These are phyloP conservation scores for Pinus albicaulis DNA, from an alignment of 75 land plant genomes.

Conservation along the genomic window DNA sequence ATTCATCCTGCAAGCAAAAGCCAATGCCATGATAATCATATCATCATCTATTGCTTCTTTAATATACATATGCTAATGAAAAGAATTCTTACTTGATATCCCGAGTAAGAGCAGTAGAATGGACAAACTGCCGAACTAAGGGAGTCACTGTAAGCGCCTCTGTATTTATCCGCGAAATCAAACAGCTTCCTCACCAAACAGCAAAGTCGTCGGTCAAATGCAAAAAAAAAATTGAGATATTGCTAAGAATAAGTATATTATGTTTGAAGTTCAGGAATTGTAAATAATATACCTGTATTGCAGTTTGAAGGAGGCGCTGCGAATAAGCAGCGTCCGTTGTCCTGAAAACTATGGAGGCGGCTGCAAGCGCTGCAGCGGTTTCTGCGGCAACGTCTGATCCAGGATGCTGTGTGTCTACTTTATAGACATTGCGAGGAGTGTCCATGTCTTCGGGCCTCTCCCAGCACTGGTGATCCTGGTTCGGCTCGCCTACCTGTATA, in stretches of 20 bases:
- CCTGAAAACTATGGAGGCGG: conserved; percentile 31
- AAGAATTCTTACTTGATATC: conserved; percentile 23
- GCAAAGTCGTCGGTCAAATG: background rate
- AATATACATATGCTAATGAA: too few relatives aligned
- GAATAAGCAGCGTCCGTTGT: conserved; percentile 15
- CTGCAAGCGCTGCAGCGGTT: conserved; percentile 52
- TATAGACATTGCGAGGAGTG: conserved; percentile 32
- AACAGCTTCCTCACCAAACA: conserved; percentile 5
- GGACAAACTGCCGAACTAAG: conserved; percentile 38
- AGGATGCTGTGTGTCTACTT: conserved; percentile 23
- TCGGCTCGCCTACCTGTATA: conserved; percentile 40
- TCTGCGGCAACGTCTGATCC: conserved; percentile 43
- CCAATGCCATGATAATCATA: background rate
- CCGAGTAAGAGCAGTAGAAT: conserved; percentile 53
- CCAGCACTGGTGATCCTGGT: conserved; percentile 35
- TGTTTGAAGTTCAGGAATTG: too few relatives aligned
- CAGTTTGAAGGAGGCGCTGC: conserved; percentile 15
- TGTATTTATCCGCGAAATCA: conserved; percentile 25
- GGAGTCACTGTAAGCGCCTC: conserved; percentile 42
- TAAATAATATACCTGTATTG: background rate
- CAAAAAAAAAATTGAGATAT: background rate
- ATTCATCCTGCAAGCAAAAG: conserved; percentile 20
- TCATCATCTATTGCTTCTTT: too few relatives aligned
- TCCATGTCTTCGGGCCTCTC: conserved; percentile 45
- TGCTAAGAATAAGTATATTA: background rate